Percentiles rank a stretch among this genome's conserved stretches.
These are phyloP conservation scores for Clausena lansium DNA, from an alignment of 345 rosid genomes.

Conservation along the genomic window DNA sequence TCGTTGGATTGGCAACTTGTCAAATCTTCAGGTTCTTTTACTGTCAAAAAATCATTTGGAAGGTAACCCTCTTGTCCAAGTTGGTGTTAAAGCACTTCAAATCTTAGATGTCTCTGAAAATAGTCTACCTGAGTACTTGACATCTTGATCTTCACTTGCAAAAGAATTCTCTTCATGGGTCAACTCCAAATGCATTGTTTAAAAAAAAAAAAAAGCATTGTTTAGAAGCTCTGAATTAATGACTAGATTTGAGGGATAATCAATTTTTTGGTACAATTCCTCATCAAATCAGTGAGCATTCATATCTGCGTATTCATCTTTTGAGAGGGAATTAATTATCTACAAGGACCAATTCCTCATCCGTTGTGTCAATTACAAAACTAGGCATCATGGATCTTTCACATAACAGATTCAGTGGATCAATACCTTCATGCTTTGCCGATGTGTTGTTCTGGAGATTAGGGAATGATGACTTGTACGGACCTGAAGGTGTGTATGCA, in stretches of 20 bases:
- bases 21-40: not conserved
- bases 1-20: not conserved
- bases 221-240: not conserved
- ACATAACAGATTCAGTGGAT: not conserved
- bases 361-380: not conserved
- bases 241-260: not conserved
- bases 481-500: not conserved
- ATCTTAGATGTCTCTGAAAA: not conserved
- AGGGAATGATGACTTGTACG: not conserved
- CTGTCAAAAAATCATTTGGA: not conserved
- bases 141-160: not conserved
- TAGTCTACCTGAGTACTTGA: not conserved
- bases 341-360: not conserved
- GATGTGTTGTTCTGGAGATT: too few relatives aligned
- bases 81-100: fast-evolving
- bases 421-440: conserved; percentile 1
- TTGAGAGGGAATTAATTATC: not conserved
- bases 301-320: not conserved
- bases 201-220: not conserved
- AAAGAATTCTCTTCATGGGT: not conserved
- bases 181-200: not conserved
- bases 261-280: not conserved
- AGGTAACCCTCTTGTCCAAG: not conserved
- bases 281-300: not conserved
- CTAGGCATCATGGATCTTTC: not conserved